phyloP scores from a whole-genome alignment of 2,329 filamentous ascomycete genomes.

The Exophiala aquamarina region DNA sequence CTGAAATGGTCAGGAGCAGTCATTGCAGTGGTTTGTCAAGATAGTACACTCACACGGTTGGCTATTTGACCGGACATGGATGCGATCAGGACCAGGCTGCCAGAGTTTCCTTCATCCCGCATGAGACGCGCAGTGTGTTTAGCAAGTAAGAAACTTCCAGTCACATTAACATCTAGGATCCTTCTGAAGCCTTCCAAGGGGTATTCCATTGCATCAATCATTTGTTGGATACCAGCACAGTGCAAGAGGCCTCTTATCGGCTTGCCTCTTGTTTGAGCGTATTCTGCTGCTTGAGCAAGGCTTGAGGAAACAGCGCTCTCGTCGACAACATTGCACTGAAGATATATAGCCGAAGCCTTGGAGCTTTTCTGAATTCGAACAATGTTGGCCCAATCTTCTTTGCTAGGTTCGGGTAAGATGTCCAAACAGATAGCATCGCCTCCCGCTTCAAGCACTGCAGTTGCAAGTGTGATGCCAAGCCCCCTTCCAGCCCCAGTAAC shows the following conservation, averaged over 20 bases:
- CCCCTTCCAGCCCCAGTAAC: slow-evolving; percentile 55
- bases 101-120: slow-evolving; percentile 55
- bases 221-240: slow-evolving; percentile 45
- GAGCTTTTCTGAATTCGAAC: background rate
- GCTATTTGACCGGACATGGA: slow-evolving; percentile 63
- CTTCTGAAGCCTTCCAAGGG: slow-evolving; percentile 23
- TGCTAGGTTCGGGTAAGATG: slow-evolving; percentile 41
- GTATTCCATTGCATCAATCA: slow-evolving; percentile 35
- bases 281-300: slow-evolving; percentile 66
- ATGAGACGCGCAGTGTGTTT: slow-evolving; percentile 47
- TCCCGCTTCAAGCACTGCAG: slow-evolving; percentile 51
- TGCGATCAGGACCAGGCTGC: slow-evolving; percentile 64
- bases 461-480: slow-evolving; percentile 51
- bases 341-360: slow-evolving; percentile 62
- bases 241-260: slow-evolving; percentile 56
- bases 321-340: slow-evolving; percentile 77
- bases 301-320: slow-evolving; percentile 65
- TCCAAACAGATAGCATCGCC: slow-evolving; percentile 52
- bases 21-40: slow-evolving; percentile 54
- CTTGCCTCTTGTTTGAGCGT: slow-evolving; percentile 59
- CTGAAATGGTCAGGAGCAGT: slow-evolving; percentile 3
- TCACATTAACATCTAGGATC: slow-evolving; percentile 38
- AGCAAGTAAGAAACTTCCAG: slow-evolving; percentile 37
- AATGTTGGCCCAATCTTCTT: slow-evolving; percentile 52
- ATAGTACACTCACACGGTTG: slow-evolving; percentile 62